Evolutionary conservation across 805 yeast genomes (phyloP).

Genomic region (Barnettozyma californica): DNA sequence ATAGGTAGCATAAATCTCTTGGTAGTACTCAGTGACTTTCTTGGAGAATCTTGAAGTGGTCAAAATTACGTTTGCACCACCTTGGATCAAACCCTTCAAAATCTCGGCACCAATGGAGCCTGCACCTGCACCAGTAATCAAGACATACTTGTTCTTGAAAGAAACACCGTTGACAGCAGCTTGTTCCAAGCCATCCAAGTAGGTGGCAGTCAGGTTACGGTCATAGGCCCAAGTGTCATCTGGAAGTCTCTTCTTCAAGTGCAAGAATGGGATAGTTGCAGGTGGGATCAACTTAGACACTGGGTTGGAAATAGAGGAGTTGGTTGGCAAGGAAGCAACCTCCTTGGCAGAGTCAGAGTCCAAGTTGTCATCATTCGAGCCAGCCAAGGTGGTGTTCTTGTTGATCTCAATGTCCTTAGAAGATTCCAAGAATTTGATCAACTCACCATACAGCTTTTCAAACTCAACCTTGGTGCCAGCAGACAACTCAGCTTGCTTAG

Average conservation of each 20-base stretch:
- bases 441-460: conserved; percentile 64
- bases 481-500: conserved; percentile 60
- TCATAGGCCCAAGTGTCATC: conserved; percentile 83
- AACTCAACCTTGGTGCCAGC: conserved; percentile 65
- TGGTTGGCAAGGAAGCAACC: conserved; percentile 78
- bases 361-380: conserved; percentile 44
- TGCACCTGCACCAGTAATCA: conserved; percentile 97
- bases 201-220: conserved; percentile 65
- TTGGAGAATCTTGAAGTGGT: conserved; percentile 95
- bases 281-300: conserved; percentile 70
- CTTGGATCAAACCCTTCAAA: conserved; percentile 88
- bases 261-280: conserved; percentile 91
- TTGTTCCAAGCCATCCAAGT: conserved; percentile 84
- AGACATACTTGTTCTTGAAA: conserved; percentile 80
- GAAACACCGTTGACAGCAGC: conserved; percentile 95
- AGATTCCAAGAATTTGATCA: conserved; percentile 62
- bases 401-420: conserved; percentile 68
- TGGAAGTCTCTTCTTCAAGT: conserved; percentile 72
- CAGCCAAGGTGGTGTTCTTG: conserved; percentile 53
- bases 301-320: conserved; percentile 61
- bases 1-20: conserved; percentile 82
- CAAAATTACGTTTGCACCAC: conserved; percentile 96
- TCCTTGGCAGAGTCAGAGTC: conserved; percentile 61
- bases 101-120: conserved; percentile 98
- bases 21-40: conserved; percentile 93